Conservation (phyloP, 371 early-diverging fungal species). For the Lichtheimia hyalospora region DNA sequence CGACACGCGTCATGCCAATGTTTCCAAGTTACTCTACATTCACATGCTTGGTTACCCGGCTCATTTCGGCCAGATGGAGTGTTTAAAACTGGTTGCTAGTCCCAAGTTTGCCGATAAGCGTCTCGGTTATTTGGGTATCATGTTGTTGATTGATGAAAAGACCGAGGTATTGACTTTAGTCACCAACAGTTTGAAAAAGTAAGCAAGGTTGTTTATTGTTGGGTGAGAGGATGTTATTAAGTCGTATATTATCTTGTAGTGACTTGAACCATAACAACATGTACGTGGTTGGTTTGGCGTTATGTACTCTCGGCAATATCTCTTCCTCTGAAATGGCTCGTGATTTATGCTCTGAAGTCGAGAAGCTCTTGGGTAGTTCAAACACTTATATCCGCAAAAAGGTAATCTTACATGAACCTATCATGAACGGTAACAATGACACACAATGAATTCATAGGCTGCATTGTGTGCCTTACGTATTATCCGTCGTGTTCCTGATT, state of each 20-base stretch:
- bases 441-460: slow-evolving; percentile 60
- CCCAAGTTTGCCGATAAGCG: slow-evolving; percentile 94
- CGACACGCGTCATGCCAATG: slow-evolving; percentile 86
- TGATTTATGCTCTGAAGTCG: slow-evolving; percentile 93
- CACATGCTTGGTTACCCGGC: slow-evolving; percentile 98
- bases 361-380: slow-evolving; percentile 86
- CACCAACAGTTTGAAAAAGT: slow-evolving; percentile 97
- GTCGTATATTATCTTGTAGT: slow-evolving; percentile 37
- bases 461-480: slow-evolving; percentile 91
- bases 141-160: slow-evolving; percentile 96
- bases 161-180: slow-evolving; percentile 94
- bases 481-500: slow-evolving; percentile 91
- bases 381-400: slow-evolving; percentile 96
- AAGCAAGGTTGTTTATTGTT: slow-evolving; percentile 15
- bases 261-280: slow-evolving; percentile 95
- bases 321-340: slow-evolving; percentile 94
- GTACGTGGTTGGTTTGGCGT: slow-evolving; percentile 94
- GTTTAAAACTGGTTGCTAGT: slow-evolving; percentile 93
- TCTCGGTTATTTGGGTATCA: slow-evolving; percentile 95
- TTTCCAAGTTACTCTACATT: slow-evolving; percentile 95
- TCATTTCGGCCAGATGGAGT: slow-evolving; percentile 98
- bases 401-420: slow-evolving; percentile 44
- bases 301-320: slow-evolving; percentile 94
- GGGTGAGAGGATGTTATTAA: neutral
- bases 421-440: neutral